These are phyloP conservation scores for Pisolithus tinctorius DNA, from an alignment of 768 basidiomycete genomes.

Conservation along the genomic window DNA sequence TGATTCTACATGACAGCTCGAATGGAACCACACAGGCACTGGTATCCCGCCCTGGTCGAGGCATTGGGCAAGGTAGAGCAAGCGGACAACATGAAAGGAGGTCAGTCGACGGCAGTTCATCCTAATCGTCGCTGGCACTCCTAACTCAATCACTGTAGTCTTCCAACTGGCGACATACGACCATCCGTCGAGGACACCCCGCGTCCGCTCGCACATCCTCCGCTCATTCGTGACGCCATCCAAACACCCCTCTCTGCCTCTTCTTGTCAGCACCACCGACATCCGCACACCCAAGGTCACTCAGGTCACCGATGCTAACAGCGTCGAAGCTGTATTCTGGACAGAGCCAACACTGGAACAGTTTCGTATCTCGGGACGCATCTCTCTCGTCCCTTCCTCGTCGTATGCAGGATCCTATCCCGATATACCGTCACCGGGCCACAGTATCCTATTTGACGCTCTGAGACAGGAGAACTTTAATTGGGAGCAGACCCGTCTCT, in stretches of 20 bases:
- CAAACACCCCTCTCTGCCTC: conserved; percentile 40
- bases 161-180: conserved; percentile 41
- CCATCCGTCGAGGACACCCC: conserved; percentile 33
- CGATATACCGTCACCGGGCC: conserved; percentile 4
- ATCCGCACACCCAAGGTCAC: conserved; percentile 60
- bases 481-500: conserved; percentile 62
- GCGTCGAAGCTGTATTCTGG: conserved; percentile 72
- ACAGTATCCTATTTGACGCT: conserved; percentile 24
- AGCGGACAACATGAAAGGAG: neutral
- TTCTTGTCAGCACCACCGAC: conserved; percentile 67
- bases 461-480: conserved; percentile 31
- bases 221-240: conserved; percentile 48
- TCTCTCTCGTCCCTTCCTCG: conserved; percentile 49
- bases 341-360: conserved; percentile 60
- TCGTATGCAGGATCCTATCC: conserved; percentile 22
- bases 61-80: neutral
- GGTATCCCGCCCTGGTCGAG: neutral
- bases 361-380: conserved; percentile 59
- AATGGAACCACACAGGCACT: neutral
- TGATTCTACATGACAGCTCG: neutral
- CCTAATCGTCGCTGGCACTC: neutral
- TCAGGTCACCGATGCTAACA: conserved; percentile 38
- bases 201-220: conserved; percentile 61
- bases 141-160: conserved; percentile 31
- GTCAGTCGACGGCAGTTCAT: neutral